Evolutionary conservation across 306 rosid species (phyloP), one percentile per base, ranked within the genome.

Genomic region (Quercus ilex): DNA sequence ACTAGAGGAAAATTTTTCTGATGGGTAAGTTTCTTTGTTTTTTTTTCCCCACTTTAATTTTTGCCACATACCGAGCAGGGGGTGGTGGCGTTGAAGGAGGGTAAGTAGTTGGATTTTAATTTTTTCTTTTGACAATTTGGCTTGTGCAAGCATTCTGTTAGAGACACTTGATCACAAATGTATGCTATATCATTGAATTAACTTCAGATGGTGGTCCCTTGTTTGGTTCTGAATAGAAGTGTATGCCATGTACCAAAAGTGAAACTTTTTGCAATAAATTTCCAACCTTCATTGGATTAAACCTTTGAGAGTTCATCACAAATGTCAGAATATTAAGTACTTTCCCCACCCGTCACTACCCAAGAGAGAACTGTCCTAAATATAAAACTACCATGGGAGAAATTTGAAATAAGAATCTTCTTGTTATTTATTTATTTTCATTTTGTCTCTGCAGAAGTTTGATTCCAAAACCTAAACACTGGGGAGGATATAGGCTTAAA

Each of bases 401-500:
- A 63, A 63, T 77, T 63, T 46, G 52, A 46, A 46, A 46, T 46
- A 46, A 11, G 43, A 38, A 38, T 38, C 43, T 5, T 33, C 6
- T 38, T 38, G 2, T 38, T 38, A 6, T 3, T 49, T 49, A 35
- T 35, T 35, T 35, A 35, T 1, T 35, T 35, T 35, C 41, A 35
- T 82, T 74, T 73, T 41, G 60, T 81, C 74, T 79, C 26, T 84
- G 88, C 98, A 91, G 98, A 79, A 90, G 92, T 85, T 56, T 87
- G 87, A 91, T 96, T 79, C 96, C 99, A 52, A 91, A 91, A 77
- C 98, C 99, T 55, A 81, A 83, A 81, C 78, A 88, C 81, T 96
- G 99, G 99, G 99, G 99, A 83, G 99, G 99, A 82, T 96, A 91
- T 88, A 88, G 92, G 72, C 96, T 96, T 77, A 90, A 83, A 52